phyloP scores from a whole-genome alignment of 2,329 filamentous ascomycete species.

The Penicillium hordei region DNA sequence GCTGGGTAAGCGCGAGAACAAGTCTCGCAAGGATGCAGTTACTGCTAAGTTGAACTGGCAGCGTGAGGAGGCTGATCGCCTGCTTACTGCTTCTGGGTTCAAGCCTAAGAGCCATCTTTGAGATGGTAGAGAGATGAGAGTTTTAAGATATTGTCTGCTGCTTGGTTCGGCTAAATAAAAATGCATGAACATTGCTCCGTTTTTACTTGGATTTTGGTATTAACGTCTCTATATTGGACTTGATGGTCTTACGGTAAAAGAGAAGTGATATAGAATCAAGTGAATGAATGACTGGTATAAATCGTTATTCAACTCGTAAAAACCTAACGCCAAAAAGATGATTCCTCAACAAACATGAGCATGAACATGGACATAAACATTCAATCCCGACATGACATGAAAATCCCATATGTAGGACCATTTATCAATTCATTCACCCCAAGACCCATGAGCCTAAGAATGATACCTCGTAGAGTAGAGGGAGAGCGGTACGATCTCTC shows the following conservation, averaged over 20 bases:
- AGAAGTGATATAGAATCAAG: background rate
- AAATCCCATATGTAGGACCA: constrained; percentile 19
- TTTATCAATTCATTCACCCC: constrained; percentile 14
- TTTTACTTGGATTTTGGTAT: background rate
- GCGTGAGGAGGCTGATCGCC: constrained; percentile 37
- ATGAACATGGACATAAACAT: constrained; percentile 8
- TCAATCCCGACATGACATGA: constrained; percentile 18
- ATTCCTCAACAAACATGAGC: constrained; percentile 6
- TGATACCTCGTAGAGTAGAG: constrained; percentile 8
- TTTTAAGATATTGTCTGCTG: background rate
- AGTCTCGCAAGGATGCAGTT: constrained; percentile 47
- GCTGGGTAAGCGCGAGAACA: constrained; percentile 57
- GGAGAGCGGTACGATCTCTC: constrained; percentile 8
- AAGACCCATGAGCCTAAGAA: constrained; percentile 5
- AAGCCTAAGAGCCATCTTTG: constrained; percentile 39
- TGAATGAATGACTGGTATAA: constrained; percentile 16
- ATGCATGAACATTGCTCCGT: background rate
- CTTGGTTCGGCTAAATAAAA: background rate
- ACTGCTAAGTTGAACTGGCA: constrained; percentile 47
- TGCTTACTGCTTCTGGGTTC: constrained; percentile 40
- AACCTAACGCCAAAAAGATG: constrained; percentile 11
- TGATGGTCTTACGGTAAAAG: background rate
- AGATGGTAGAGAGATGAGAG: background rate
- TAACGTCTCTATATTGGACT: background rate
- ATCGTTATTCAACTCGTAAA: constrained; percentile 17